Conservation (phyloP, 192 early-diverging fungal genomes). For the Coemansia sp. region DNA sequence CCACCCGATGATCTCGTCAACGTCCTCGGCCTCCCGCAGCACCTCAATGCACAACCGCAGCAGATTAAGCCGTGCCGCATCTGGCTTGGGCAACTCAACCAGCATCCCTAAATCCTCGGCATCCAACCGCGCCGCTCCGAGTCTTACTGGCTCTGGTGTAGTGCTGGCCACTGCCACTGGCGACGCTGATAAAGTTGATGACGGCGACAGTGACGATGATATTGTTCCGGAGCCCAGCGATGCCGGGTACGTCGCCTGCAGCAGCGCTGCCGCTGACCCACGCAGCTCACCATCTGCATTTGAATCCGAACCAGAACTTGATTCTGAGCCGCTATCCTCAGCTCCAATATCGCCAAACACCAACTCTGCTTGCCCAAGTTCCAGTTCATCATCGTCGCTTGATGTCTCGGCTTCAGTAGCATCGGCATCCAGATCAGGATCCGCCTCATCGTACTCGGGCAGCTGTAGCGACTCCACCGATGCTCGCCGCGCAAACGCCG, state of each 20-base stretch:
- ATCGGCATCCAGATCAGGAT: slow-evolving; percentile 35
- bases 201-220: slow-evolving; percentile 53
- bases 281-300: slow-evolving; percentile 35
- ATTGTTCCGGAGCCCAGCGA: slow-evolving; percentile 45
- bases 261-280: slow-evolving; percentile 40
- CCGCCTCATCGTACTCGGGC: slow-evolving; percentile 50
- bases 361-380: background rate
- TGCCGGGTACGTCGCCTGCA: slow-evolving; percentile 38
- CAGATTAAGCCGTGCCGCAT: slow-evolving; percentile 34
- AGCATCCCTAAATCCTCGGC: slow-evolving; percentile 42
- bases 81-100: slow-evolving; percentile 41
- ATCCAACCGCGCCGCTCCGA: slow-evolving; percentile 28
- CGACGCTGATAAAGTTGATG: slow-evolving; percentile 52
- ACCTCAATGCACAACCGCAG: slow-evolving; percentile 46
- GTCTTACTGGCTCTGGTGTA: slow-evolving; percentile 31
- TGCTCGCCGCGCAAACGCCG: slow-evolving; percentile 39
- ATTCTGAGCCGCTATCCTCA: background rate
- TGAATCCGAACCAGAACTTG: background rate
- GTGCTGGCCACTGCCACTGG: slow-evolving; percentile 44
- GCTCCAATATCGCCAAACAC: background rate
- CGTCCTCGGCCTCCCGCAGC: slow-evolving; percentile 40
- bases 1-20: slow-evolving; percentile 51
- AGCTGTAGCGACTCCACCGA: slow-evolving; percentile 44
- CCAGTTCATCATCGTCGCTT: slow-evolving; percentile 6
- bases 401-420: slow-evolving; percentile 32